A percentile compares a stretch with the other conserved stretches of the same genome.
Evolutionary conservation across 768 basidiomycete species (phyloP).

Genomic region (Neoboletus subvelutipes): DNA sequence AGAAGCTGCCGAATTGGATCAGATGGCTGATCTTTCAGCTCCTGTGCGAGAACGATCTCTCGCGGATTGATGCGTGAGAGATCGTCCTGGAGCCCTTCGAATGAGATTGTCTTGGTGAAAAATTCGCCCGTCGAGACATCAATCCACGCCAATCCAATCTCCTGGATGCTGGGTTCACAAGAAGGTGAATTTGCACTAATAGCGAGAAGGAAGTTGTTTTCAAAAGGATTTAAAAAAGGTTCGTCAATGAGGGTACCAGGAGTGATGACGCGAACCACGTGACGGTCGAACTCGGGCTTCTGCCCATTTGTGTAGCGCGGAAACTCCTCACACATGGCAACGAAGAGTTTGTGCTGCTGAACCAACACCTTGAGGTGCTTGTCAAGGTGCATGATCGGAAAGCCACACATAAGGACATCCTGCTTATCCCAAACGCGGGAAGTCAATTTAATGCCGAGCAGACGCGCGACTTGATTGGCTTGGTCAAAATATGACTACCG

Average conservation of each 20-base stretch:
- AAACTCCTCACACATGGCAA: slow-evolving; percentile 95
- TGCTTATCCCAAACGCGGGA: slow-evolving; percentile 70
- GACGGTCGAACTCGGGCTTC: slow-evolving; percentile 69
- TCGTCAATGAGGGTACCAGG: slow-evolving; percentile 95
- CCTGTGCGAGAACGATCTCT: slow-evolving; percentile 70
- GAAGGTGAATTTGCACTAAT: slow-evolving; percentile 36
- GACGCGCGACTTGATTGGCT: slow-evolving; percentile 70
- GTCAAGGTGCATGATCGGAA: slow-evolving; percentile 82
- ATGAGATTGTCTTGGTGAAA: slow-evolving; percentile 62
- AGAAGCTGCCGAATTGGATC: slow-evolving; percentile 52
- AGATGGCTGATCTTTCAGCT: slow-evolving; percentile 34
- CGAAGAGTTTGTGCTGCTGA: slow-evolving; percentile 78
- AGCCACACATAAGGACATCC: slow-evolving; percentile 84
- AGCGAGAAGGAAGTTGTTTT: slow-evolving; percentile 89
- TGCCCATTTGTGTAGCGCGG: slow-evolving; percentile 47
- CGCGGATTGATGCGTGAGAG: slow-evolving; percentile 77
- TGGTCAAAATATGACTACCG: slow-evolving; percentile 91
- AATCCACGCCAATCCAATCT: slow-evolving; percentile 85
- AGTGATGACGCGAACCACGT: slow-evolving; percentile 84
- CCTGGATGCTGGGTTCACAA: slow-evolving; percentile 1
- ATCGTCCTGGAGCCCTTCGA: slow-evolving; percentile 70
- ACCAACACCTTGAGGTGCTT: slow-evolving; percentile 86
- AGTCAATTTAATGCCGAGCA: slow-evolving; percentile 83
- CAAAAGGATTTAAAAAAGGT: slow-evolving; percentile 77
- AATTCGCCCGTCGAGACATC: slow-evolving; percentile 95